Conservation (phyloP, 2,329 filamentous ascomycete species). For the Fusarium sp. region DNA sequence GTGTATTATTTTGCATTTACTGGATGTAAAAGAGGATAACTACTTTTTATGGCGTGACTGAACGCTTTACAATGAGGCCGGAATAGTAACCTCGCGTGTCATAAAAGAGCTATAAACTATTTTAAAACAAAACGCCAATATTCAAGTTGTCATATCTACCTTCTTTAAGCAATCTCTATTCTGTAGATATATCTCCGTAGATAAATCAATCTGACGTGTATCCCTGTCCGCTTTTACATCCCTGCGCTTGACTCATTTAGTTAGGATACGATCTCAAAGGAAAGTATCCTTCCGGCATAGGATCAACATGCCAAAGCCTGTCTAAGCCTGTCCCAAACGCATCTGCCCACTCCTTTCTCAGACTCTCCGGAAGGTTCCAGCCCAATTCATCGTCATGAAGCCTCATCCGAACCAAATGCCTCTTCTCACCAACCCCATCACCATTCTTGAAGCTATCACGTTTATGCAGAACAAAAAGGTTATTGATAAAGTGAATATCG, state of each 20-base stretch:
- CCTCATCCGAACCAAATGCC: conserved; percentile 69
- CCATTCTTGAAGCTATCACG: conserved; percentile 44
- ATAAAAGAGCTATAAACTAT: no score
- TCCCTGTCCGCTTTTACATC: rapidly evolving
- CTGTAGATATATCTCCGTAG: background rate
- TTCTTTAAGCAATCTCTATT: no score
- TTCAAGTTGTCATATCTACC: no score
- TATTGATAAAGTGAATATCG: conserved; percentile 74
- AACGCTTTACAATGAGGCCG: no score
- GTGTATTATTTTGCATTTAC: no score
- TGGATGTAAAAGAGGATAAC: no score
- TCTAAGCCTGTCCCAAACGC: conserved; percentile 58
- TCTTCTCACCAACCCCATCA: conserved; percentile 2
- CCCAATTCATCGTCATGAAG: conserved; percentile 62
- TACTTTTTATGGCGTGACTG: no score
- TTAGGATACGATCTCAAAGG: conserved; percentile 65
- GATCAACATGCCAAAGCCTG: conserved; percentile 66
- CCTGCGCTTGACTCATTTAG: conserved; percentile 42
- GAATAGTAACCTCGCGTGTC: no score
- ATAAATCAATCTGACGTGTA: rapidly evolving
- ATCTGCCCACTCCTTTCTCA: conserved; percentile 61
- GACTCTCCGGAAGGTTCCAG: conserved; percentile 61
- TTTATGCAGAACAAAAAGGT: conserved; percentile 68
- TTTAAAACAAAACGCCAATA: no score
- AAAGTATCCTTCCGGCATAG: conserved; percentile 67